Percentiles rank a stretch among this genome's conserved stretches.
Evolutionary conservation across 1,284 basidiomycete genomes (phyloP).

Genomic region (Tausonia pullulans): DNA sequence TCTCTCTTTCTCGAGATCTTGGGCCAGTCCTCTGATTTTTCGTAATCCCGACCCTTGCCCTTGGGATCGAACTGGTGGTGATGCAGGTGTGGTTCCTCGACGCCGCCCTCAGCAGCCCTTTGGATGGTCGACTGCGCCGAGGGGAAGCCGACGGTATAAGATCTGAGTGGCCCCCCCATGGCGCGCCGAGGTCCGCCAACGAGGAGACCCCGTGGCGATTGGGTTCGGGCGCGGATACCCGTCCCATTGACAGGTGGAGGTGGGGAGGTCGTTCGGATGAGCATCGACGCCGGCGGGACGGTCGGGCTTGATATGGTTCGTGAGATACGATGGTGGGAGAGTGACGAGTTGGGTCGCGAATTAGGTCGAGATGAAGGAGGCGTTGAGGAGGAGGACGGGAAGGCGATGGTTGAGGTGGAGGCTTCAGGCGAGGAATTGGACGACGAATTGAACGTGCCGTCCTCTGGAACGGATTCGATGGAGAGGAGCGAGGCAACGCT

Average conservation of each 20-base stretch:
- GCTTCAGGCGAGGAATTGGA: conserved; percentile 21
- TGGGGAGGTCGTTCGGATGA: not conserved
- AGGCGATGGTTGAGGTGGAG: conserved; percentile 17
- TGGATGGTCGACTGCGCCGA: not conserved
- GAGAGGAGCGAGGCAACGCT: conserved; percentile 1
- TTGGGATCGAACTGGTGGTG: not conserved
- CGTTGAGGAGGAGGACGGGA: not conserved
- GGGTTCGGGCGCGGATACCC: not conserved
- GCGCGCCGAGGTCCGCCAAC: not conserved
- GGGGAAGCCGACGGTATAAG: too few species aligned
- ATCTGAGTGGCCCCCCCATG: not conserved
- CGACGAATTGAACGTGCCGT: not conserved
- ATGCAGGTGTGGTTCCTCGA: not conserved
- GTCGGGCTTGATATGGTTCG: conserved; percentile 2
- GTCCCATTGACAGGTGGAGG: not conserved
- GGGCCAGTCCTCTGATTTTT: not conserved
- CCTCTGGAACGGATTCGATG: not conserved
- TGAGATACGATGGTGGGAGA: conserved; percentile 3
- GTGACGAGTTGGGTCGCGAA: not conserved
- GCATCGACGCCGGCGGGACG: not conserved
- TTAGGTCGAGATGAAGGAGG: not conserved
- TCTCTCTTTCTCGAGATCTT: conserved; percentile 36
- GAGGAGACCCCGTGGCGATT: not conserved
- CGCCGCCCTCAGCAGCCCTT: not conserved
- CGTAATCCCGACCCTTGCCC: not conserved